A percentile compares a stretch with the other conserved stretches of the same genome.
These are phyloP conservation scores for Annulohypoxylon bovei DNA, from an alignment of 495 filamentous ascomycete genomes.

Conservation along the genomic window DNA sequence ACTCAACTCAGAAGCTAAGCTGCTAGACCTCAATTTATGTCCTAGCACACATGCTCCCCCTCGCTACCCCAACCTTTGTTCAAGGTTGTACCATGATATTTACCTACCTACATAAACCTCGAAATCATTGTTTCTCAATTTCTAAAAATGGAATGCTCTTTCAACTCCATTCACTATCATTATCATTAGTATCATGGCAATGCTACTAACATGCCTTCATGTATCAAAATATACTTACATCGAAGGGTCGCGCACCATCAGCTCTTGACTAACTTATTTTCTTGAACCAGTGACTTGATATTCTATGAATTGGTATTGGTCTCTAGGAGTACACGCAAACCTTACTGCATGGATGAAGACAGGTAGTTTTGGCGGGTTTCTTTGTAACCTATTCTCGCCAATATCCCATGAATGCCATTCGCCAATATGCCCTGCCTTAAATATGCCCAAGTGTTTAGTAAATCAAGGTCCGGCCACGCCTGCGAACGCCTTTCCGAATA, in stretches of 20 bases:
- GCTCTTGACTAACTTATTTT: not conserved
- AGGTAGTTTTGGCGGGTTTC: not conserved
- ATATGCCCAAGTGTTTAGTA: constrained; percentile 3
- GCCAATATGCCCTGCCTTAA: constrained; percentile 17
- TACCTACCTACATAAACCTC: not conserved
- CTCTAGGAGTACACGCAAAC: not conserved
- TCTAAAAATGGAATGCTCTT: not conserved
- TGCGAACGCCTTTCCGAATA: constrained; percentile 22
- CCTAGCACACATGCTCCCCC: not conserved
- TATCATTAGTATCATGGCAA: too few species aligned
- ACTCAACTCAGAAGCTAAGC: not conserved
- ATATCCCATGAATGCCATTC: constrained; percentile 14
- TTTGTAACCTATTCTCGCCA: constrained; percentile 15
- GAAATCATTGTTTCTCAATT: not conserved
- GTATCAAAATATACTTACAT: not conserved
- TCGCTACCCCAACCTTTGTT: not conserved
- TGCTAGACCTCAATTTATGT: not conserved
- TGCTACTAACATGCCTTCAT: not conserved
- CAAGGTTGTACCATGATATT: not conserved
- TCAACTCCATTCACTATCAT: not conserved
- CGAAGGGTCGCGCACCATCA: too few species aligned
- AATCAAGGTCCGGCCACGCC: constrained; percentile 18
- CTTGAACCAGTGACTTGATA: not conserved
- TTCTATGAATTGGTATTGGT: too few species aligned
- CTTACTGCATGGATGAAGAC: not conserved